A percentile compares a stretch with the other conserved stretches of the same genome.
These are phyloP conservation scores for Marchantia polymorpha DNA, from an alignment of 225 moss, liverwort and hornwort genomes.

Conservation along the genomic window DNA sequence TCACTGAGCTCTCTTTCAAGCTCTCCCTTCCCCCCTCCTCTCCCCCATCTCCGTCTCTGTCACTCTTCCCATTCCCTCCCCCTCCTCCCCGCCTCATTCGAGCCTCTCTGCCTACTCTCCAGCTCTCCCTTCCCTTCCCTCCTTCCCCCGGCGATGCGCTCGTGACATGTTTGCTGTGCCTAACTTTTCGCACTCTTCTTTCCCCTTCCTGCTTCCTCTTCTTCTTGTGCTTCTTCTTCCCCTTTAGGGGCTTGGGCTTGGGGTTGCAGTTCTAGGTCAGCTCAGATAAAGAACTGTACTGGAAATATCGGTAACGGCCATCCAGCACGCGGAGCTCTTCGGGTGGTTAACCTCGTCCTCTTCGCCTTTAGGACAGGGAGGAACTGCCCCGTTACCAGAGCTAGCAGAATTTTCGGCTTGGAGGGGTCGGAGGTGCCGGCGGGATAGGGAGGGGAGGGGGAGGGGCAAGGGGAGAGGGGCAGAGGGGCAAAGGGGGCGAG, in stretches of 20 bases:
- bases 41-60: no score
- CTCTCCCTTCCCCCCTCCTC: no score
- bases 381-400: background rate
- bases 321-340: background rate
- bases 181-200: background rate
- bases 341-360: no score
- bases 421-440: no score
- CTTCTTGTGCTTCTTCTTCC: no score
- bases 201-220: background rate
- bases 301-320: background rate
- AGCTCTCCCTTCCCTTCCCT: no score
- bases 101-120: background rate
- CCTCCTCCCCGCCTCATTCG: no score
- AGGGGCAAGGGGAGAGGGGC: no score
- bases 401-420: background rate
- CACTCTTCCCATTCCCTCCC: no score
- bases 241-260: background rate
- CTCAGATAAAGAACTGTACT: constrained; percentile 1
- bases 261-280: no score
- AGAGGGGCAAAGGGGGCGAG: no score
- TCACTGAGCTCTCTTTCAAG: background rate
- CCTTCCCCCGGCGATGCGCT: background rate
- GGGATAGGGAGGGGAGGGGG: no score
- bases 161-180: background rate
- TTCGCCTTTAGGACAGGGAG: background rate